Base-by-base conservation (phyloP, 495 filamentous ascomycete species). In the Pyronema omphalodes region DNA sequence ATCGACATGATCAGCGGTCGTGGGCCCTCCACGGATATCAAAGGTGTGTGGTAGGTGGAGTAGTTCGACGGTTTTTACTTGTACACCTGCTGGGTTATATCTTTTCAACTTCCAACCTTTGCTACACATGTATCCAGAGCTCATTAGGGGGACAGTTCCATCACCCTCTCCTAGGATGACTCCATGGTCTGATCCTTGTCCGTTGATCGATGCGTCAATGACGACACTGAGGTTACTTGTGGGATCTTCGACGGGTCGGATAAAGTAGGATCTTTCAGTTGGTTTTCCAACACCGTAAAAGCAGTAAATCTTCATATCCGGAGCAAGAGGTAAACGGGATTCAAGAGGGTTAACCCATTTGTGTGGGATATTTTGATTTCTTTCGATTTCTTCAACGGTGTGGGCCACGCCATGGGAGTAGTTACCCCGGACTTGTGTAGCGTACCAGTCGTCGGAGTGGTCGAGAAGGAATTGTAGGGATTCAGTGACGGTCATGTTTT, bases 271-370 rank as follows among this genome's bases (percentile, higher is more conserved):
- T 18, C 44, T 19, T 29, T 96, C 88, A 0, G 88, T 94, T 9
- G 83, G 80, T 67, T 96, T 96, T 6, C 83, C 86, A 23, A 93
- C 75, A 3, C 69, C 91, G 66, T 98, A 96, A 71, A 98, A 96
- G 69, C 91, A 98, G 66, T 91, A 98, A 15, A 98, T 85, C 71
- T 94, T 95, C 67, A 98, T 74, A 63, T 79, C 83, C 0, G 91
- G 91, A 11, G 91, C 91, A 44, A 83, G 72, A 0, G 91, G 91
- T 0, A 98, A 73, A 7, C 93, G 79, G 0, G 86, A 82, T 62
- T 96, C 93, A 17, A 98, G 76, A 0, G 91, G 91, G 66, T 98
- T 98, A 44, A 93, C 74, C 91, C 91, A 98, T 63, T 89, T 96
- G 39, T 74, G 71, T 4, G 79, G 81, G 55, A 88, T 76, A 14